Percentiles rank a stretch among this genome's conserved stretches.
Conservation (phyloP, 768 basidiomycete species). For the Phanerodontia chrysosporium region DNA sequence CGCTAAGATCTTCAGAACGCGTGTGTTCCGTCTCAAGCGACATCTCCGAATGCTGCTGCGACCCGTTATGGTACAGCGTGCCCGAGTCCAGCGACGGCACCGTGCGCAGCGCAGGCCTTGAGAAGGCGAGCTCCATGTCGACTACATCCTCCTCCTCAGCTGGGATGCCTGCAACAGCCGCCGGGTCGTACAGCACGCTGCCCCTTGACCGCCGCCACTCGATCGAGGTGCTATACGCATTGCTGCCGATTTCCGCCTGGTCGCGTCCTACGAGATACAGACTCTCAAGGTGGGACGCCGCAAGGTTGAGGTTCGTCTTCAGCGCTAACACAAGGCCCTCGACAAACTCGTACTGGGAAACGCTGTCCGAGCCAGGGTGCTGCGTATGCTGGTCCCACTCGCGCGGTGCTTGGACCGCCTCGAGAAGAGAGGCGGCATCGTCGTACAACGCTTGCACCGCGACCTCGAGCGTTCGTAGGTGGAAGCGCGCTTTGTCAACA, state of each 20-base stretch:
- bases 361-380: neutral
- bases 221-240: constrained; percentile 71
- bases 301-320: constrained; percentile 49
- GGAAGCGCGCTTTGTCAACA: constrained; percentile 62
- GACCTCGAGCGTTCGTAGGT: constrained; percentile 68
- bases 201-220: constrained; percentile 74
- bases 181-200: constrained; percentile 47
- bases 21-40: constrained; percentile 16
- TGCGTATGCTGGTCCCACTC: neutral
- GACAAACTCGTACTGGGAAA: constrained; percentile 40
- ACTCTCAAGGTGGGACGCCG: constrained; percentile 57
- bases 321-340: constrained; percentile 44
- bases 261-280: constrained; percentile 63
- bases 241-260: constrained; percentile 64
- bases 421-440: constrained; percentile 56
- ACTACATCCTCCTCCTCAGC: constrained; percentile 27
- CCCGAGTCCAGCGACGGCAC: constrained; percentile 9
- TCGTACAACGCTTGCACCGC: constrained; percentile 73
- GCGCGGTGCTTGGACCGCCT: constrained; percentile 50
- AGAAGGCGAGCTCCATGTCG: constrained; percentile 25
- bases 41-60: constrained; percentile 26
- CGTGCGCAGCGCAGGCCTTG: constrained; percentile 12
- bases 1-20: constrained; percentile 6
- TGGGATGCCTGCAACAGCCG: constrained; percentile 31
- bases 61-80: constrained; percentile 21